Evolutionary conservation across 2,329 filamentous ascomycete genomes (phyloP), one percentile per base, ranked within the genome.

Genomic region (Cyanodermella asteris): DNA sequence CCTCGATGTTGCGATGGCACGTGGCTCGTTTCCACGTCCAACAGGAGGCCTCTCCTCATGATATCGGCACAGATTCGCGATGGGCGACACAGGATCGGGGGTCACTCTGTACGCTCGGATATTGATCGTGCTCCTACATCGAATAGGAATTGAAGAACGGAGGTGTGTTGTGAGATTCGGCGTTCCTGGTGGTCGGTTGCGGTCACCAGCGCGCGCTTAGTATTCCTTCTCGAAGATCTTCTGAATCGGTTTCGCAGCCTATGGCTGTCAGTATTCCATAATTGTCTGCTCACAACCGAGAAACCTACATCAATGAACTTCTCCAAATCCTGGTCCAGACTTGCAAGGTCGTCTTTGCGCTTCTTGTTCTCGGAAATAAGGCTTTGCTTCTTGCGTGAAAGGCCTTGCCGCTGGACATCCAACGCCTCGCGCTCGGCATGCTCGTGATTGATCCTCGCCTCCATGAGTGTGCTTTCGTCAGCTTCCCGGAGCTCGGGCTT

Each of bases 391-490:
- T 64, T 62, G 49, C 70, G 80, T 22, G 81, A 51, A 2, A 82
- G 56, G 36, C 74, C 72, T 45, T 81, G 72, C 25, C 82, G 63
- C 38, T 81, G 71, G 46, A 80, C 73, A 48, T 97, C 87, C 16
- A 94, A 55, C 20, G 71, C 68, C 47, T 91, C 72, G 18, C 87
- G 70, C 43, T 90, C 80, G 8, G 64, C 62, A 36, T 80, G 68
- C 53, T 97, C 87, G 44, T 94, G 76, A 35, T 87, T 73, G 43
- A 97, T 91, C 14, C 84, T 70, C 21, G 77, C 77, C 26, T 81
- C 68, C 69, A 90, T 94, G 28, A 94, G 53, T 8, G 76, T 64
- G 43, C 82, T 74, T 38, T 90, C 75, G 39, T 72, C 68, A 7
- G 63, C 60, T 13, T 69, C 57, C n/a, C 57, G 56, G 36, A 78